phyloP scores from a whole-genome alignment of 108 stramenopile species.

The Pseudonitzschia multiseries region DNA sequence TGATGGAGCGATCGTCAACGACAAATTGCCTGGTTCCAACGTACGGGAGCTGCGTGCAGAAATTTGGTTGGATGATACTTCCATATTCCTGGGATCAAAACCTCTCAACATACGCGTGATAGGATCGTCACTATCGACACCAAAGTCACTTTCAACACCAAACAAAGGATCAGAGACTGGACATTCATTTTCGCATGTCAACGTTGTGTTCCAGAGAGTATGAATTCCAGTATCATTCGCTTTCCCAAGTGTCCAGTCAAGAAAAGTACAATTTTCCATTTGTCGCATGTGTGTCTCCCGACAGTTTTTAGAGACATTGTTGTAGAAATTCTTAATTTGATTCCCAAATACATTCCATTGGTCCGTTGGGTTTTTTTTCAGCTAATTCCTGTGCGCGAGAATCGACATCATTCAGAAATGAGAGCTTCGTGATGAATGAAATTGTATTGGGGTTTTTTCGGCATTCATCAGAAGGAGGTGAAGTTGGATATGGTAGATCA shows the following conservation, averaged over 20 bases:
- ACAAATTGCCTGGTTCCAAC: too few species aligned
- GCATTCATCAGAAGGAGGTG: neutral
- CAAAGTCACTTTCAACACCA: too few species aligned
- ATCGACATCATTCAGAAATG: neutral
- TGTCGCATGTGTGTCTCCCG: neutral
- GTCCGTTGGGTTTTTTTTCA: neutral
- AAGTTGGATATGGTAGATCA: neutral
- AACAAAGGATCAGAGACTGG: neutral
- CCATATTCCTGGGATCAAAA: neutral
- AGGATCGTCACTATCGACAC: neutral
- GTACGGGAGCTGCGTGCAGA: too few species aligned
- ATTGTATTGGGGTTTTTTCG: neutral
- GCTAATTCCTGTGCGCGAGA: neutral
- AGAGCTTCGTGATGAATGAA: neutral
- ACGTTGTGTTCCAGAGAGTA: neutral
- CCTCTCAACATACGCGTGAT: neutral
- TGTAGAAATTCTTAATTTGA: neutral
- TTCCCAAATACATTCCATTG: neutral
- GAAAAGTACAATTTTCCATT: neutral
- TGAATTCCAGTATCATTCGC: neutral
- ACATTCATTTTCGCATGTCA: neutral
- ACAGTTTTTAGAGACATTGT: neutral
- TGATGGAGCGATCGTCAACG: too few species aligned
- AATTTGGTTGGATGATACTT: too few species aligned
- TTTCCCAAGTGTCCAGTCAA: too few species aligned